Evolutionary conservation across 257 asterid species (phyloP).

Genomic region (Jaltomata sinuosa): DNA sequence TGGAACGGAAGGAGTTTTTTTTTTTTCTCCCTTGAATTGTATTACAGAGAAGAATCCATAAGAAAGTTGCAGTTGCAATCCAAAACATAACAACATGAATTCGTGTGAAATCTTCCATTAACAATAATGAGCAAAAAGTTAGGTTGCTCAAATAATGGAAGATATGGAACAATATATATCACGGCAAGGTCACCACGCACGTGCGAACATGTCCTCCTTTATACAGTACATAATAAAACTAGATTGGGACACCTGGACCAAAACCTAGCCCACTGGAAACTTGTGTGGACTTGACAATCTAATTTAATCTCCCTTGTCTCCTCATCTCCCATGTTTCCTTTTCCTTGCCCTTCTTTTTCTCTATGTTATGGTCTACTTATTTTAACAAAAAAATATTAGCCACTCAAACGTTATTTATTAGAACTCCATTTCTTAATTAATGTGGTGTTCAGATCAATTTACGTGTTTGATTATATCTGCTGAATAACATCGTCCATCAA

Average conservation of each 20-base stretch:
- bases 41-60: no score
- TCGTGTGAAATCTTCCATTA: no score
- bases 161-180: slow-evolving; percentile 8
- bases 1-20: background rate
- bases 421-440: background rate
- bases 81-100: background rate
- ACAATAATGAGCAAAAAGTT: background rate
- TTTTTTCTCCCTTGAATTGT: no score
- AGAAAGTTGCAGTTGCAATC: background rate
- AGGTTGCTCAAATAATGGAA: background rate
- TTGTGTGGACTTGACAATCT: slow-evolving; percentile 7
- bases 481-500: background rate
- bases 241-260: slow-evolving; percentile 17
- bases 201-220: slow-evolving; percentile 23
- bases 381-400: background rate
- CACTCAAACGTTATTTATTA: background rate
- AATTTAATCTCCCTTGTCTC: slow-evolving; percentile 28
- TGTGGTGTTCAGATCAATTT: background rate
- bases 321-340: background rate
- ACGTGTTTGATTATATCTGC: background rate
- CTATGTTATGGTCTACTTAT: background rate
- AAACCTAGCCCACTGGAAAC: background rate
- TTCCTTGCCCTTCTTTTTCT: background rate
- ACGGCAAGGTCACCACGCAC: slow-evolving; percentile 16
- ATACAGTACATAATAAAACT: slow-evolving; percentile 21